Conservation (phyloP, 768 basidiomycete species). For the Tricholoma saponaceum region DNA sequence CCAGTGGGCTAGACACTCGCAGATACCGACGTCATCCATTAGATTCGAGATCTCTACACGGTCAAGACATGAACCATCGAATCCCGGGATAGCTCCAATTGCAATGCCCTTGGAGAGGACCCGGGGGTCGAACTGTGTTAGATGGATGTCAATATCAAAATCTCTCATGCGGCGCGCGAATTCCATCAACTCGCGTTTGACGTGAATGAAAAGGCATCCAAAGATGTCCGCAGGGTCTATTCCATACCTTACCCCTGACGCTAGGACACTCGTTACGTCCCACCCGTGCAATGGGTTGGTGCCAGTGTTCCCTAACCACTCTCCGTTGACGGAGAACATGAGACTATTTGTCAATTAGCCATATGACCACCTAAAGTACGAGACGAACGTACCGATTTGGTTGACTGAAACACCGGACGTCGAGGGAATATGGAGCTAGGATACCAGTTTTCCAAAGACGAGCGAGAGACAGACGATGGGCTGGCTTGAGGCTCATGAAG, state of each 20-base stretch:
- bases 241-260: conserved; percentile 30
- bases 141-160: conserved; percentile 31
- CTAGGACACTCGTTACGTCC: conserved; percentile 39
- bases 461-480: conserved; percentile 32
- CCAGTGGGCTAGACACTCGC: conserved; percentile 32
- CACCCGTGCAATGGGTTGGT: conserved; percentile 46
- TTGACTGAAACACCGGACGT: conserved; percentile 27
- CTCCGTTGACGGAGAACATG: conserved; percentile 40
- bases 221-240: conserved; percentile 33
- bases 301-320: conserved; percentile 38
- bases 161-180: conserved; percentile 33
- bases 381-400: conserved; percentile 33
- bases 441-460: conserved; percentile 37
- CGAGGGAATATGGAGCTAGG: conserved; percentile 33
- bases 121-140: conserved; percentile 39
- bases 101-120: conserved; percentile 38
- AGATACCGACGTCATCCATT: conserved; percentile 27
- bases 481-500: conserved; percentile 35
- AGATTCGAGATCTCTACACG: conserved; percentile 34
- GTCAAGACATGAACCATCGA: conserved; percentile 33
- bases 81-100: conserved; percentile 32
- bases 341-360: conserved; percentile 22
- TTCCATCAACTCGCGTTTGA: conserved; percentile 34
- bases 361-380: neutral
- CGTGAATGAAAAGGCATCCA: conserved; percentile 41